Evolutionary conservation across 257 asterid species (phyloP).

Genomic region (Ilex asprella): DNA sequence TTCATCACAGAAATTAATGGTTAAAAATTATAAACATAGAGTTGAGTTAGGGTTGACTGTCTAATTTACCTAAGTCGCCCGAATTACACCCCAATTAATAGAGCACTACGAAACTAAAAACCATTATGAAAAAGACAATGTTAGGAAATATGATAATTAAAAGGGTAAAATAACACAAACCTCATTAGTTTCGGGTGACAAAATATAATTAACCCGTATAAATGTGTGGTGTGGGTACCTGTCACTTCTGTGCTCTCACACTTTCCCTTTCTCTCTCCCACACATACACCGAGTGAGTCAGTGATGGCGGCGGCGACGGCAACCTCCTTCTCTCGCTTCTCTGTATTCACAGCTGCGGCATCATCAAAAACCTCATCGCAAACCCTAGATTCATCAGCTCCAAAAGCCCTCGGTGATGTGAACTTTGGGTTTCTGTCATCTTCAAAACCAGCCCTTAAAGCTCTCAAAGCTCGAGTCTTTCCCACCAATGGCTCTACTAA

Average conservation of each 20-base stretch:
- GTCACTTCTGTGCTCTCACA: background rate
- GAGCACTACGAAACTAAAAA: no score
- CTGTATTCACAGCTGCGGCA: conserved; percentile 13
- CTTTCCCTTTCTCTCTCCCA: background rate
- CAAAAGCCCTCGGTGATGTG: conserved; percentile 7
- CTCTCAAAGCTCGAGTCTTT: conserved; percentile 33
- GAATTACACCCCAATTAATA: no score
- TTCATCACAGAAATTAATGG: no score
- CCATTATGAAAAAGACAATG: no score
- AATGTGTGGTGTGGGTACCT: no score
- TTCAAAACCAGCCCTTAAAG: conserved; percentile 42
- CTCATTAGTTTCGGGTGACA: no score
- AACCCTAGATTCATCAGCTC: conserved; percentile 16
- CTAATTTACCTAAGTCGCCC: no score
- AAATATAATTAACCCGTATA: no score
- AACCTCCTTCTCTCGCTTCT: conserved; percentile 23
- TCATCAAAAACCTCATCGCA: conserved; percentile 16
- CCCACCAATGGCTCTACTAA: conserved; percentile 18
- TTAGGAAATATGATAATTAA: no score
- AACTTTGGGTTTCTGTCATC: conserved; percentile 55
- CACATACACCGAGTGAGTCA: background rate
- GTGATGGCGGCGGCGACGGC: conserved; percentile 70
- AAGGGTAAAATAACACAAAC: no score
- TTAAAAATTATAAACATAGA: no score
- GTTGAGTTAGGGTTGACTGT: no score